Evolutionary conservation across 352 stramenopile genomes (phyloP).

Genomic region (Phytophthora ohioensis): DNA sequence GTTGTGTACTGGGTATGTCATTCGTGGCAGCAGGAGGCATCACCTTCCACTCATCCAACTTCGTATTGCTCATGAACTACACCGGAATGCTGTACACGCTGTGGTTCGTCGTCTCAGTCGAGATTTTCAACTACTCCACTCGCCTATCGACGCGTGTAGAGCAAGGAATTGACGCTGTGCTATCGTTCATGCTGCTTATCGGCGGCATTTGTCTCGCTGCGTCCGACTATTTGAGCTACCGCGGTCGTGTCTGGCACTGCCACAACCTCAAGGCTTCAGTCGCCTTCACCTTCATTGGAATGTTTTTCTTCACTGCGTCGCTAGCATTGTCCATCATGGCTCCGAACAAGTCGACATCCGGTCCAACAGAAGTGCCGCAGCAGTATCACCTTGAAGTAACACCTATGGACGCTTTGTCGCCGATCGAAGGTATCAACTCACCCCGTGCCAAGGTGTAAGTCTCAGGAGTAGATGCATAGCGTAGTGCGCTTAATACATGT

Average conservation of each 20-base stretch:
- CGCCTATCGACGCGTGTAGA: constrained; percentile 34
- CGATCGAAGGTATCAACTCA: constrained; percentile 36
- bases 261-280: constrained; percentile 61
- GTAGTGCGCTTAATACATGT: neutral
- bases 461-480: too few relatives aligned
- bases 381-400: constrained; percentile 43
- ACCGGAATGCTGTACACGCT: constrained; percentile 70
- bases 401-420: constrained; percentile 44
- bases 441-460: constrained; percentile 36
- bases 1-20: constrained; percentile 58
- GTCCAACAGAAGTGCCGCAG: constrained; percentile 29
- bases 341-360: constrained; percentile 9
- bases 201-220: constrained; percentile 60
- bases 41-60: constrained; percentile 51
- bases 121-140: constrained; percentile 43
- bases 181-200: constrained; percentile 61
- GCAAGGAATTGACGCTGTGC: constrained; percentile 42
- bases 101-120: constrained; percentile 51
- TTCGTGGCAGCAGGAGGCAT: constrained; percentile 50
- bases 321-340: constrained; percentile 48
- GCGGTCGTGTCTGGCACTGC: constrained; percentile 47
- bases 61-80: constrained; percentile 67
- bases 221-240: constrained; percentile 57
- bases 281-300: constrained; percentile 66
- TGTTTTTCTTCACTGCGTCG: constrained; percentile 52